phyloP scores from a whole-genome alignment of 306 rosid species.

The Adenanthera pavonina region DNA sequence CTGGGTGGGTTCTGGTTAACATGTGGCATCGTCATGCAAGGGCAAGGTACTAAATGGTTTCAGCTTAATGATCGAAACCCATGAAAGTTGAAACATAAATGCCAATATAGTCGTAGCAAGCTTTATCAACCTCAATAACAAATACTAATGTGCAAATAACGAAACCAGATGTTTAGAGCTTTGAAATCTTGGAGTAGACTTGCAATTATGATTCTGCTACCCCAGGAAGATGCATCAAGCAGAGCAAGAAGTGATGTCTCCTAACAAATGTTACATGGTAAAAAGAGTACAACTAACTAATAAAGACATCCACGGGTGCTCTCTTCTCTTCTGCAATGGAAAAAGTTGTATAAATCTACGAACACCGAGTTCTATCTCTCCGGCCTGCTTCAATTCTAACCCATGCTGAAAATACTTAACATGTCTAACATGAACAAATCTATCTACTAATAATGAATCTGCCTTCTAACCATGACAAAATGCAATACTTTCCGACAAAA shows the following conservation, averaged over 20 bases:
- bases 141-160: not conserved
- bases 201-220: not conserved
- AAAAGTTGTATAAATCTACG: not conserved
- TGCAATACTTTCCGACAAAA: conserved; percentile 37
- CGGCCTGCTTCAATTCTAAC: not conserved
- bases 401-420: not conserved
- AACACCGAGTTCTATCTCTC: conserved; percentile 19
- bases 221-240: not conserved
- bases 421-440: conserved; percentile 20
- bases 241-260: not conserved
- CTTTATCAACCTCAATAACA: not conserved
- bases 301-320: not conserved
- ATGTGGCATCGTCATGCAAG: not conserved
- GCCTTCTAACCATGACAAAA: not conserved
- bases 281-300: not conserved
- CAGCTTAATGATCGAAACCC: not conserved
- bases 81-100: not conserved
- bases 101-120: not conserved
- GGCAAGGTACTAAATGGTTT: not conserved
- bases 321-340: not conserved
- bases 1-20: not conserved
- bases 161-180: not conserved
- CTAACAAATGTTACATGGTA: not conserved
- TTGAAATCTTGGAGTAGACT: not conserved
- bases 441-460: not conserved